Evolutionary conservation across 805 yeast species (phyloP).

Genomic region (Starmerella khaoyaiensis): DNA sequence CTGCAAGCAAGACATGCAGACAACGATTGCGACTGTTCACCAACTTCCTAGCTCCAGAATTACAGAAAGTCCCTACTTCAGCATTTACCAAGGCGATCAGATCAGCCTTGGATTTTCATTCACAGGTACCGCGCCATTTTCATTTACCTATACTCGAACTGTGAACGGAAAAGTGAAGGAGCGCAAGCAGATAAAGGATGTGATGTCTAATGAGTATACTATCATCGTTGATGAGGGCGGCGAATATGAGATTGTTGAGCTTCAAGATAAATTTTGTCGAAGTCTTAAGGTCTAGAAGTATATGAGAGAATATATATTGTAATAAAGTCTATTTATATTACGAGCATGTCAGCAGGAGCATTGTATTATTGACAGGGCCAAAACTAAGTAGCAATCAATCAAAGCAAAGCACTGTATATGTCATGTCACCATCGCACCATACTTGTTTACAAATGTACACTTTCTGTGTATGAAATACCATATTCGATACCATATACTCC

Average conservation of each 20-base stretch:
- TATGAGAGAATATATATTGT: neutral
- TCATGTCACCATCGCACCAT: too few species aligned
- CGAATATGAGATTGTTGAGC: conserved; percentile 79
- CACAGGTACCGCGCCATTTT: conserved; percentile 83
- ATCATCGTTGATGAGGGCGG: conserved; percentile 80
- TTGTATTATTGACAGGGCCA: too few species aligned
- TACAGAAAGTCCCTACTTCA: conserved; percentile 62
- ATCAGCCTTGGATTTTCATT: conserved; percentile 75
- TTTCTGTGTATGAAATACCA: neutral
- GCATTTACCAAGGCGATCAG: conserved; percentile 89
- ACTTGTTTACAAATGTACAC: too few species aligned
- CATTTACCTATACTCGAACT: conserved; percentile 67
- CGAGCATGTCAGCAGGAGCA: too few species aligned
- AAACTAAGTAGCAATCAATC: too few species aligned
- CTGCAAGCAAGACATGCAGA: conserved; percentile 33
- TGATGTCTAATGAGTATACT: conserved; percentile 53
- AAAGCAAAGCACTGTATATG: neutral
- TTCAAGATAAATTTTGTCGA: conserved; percentile 71
- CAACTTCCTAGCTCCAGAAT: conserved; percentile 71
- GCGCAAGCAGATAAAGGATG: conserved; percentile 42
- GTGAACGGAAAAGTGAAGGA: conserved; percentile 42
- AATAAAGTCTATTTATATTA: neutral
- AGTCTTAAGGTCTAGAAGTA: conserved; percentile 5
- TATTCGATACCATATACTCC: neutral
- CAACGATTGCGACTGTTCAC: conserved; percentile 33